Percentiles rank a stretch among this genome's conserved stretches.
phyloP scores from a whole-genome alignment of 352 stramenopile species.

The Aphanomyces euteiches region DNA sequence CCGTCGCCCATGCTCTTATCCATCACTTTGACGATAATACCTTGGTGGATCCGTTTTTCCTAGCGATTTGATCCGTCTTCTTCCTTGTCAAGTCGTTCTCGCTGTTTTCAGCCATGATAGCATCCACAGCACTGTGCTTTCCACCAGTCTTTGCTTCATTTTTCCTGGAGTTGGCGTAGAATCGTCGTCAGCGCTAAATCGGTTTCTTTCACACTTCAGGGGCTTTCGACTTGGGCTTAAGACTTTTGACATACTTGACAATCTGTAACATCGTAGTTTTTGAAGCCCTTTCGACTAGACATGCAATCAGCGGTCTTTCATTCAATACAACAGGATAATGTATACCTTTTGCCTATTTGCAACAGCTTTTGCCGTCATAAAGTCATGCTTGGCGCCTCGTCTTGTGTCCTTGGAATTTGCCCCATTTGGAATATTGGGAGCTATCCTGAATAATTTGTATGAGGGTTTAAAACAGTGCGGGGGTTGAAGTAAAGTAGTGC shows the following conservation, averaged over 20 bases:
- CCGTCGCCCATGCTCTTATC: slow-evolving; percentile 89
- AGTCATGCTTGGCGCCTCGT: slow-evolving; percentile 64
- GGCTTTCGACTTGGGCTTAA: background rate
- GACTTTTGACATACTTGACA: slow-evolving; percentile 99
- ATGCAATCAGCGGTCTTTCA: background rate
- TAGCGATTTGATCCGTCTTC: slow-evolving; percentile 53
- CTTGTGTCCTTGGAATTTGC: too few relatives aligned
- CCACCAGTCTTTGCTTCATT: background rate
- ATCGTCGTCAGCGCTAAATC: slow-evolving; percentile 19
- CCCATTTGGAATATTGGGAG: too few relatives aligned
- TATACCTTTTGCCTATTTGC: slow-evolving; percentile 81
- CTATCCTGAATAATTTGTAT: too few relatives aligned
- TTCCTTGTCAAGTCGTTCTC: slow-evolving; percentile 38
- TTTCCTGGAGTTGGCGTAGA: background rate
- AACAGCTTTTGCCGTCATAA: slow-evolving; percentile 83
- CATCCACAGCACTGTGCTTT: slow-evolving; percentile 41
- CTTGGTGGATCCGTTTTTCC: slow-evolving; percentile 87
- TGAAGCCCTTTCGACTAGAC: slow-evolving; percentile 92
- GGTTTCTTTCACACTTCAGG: slow-evolving; percentile 32
- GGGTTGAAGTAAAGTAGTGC: too few relatives aligned
- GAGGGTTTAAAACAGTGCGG: too few relatives aligned
- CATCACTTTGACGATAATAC: slow-evolving; percentile 93
- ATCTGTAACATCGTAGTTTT: slow-evolving; percentile 98
- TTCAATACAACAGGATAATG: background rate
- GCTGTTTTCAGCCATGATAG: slow-evolving; percentile 63